Conservation (phyloP, 2,329 filamentous ascomycete species). For the Penicillium sumatraense region DNA sequence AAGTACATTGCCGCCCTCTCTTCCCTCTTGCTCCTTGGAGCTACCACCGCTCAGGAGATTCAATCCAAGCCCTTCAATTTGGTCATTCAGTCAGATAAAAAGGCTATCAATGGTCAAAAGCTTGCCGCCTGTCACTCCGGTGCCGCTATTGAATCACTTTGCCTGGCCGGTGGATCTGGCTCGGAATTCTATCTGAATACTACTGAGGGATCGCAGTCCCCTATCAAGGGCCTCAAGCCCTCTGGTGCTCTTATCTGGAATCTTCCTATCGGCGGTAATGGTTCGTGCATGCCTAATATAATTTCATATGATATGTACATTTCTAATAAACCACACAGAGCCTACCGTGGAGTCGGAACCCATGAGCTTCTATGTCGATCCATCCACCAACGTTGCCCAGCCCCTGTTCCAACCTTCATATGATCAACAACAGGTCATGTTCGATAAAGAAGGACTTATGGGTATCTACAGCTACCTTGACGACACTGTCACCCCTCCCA, state of each 20-base stretch:
- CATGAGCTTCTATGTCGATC: slow-evolving; percentile 41
- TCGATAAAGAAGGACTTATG: slow-evolving; percentile 45
- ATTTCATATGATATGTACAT: neutral
- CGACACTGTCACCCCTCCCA: slow-evolving; percentile 43
- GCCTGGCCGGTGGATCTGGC: slow-evolving; percentile 31
- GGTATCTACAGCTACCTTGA: slow-evolving; percentile 47
- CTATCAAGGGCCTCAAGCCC: slow-evolving; percentile 7
- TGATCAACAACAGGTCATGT: slow-evolving; percentile 38
- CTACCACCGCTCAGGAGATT: slow-evolving; percentile 26
- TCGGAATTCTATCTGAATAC: slow-evolving; percentile 38
- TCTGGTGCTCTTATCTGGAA: slow-evolving; percentile 16
- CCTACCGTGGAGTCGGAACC: slow-evolving; percentile 38
- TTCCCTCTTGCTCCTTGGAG: slow-evolving; percentile 13
- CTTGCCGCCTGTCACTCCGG: slow-evolving; percentile 54
- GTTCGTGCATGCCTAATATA: neutral
- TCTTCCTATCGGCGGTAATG: slow-evolving; percentile 3
- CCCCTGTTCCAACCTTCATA: slow-evolving; percentile 45
- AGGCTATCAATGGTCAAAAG: slow-evolving; percentile 41
- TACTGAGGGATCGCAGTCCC: slow-evolving; percentile 29
- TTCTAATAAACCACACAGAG: slow-evolving; percentile 9
- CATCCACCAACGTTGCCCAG: slow-evolving; percentile 47
- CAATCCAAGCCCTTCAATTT: slow-evolving; percentile 52
- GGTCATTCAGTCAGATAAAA: slow-evolving; percentile 43
- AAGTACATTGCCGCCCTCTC: slow-evolving; percentile 14
- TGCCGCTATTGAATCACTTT: slow-evolving; percentile 54